Evolutionary conservation across 208 protist species (phyloP), one percentile per base, ranked within the genome.

Genomic region (Angomonas deanei): DNA sequence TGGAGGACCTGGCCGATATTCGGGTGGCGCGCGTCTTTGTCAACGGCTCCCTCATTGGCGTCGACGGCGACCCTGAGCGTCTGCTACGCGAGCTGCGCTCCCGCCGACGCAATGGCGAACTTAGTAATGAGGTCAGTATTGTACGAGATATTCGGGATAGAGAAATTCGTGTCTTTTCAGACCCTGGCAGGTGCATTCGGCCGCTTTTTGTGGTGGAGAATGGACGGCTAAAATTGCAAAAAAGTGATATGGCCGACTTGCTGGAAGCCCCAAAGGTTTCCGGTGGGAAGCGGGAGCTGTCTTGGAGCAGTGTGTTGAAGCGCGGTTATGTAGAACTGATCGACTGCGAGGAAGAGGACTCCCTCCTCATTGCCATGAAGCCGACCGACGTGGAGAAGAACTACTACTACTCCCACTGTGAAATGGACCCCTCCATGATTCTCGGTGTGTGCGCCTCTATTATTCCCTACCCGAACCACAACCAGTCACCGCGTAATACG

Each of bases 401-500:
- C 63, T 89, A 81, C 50, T 80, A 96, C 52, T 96, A 93, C 65
- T 89, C 97, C 27, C 72, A 80, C 27, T 84, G 96, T 38, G 94
- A 97, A 68, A 89, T 97, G 70, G 88, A 97, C 56, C 90, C 91
- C 24, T 82, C 91, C 33, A 89, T 88, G 61, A 80, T 97, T 34
- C 68, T 97, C 2, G 93, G 93, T 30, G 86, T 97, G 56, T 84
- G 88, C 57, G 97, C 96, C 10, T 94, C 93, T 28, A 85, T 99
- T 50, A 98, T 99, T 73, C 99, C 99, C 11, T 99, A 98, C 82
- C 99, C 99, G 19, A 97, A 99, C 88, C 99, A 99, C 81, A 99
- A 99, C 78, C 99, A 99, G 82, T 99, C 98, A 1, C 98, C 99
- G 28, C 86, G 99, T 46, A 99, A 99, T 77, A 99, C 98, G 8